phyloP scores from a whole-genome alignment of 2,329 filamentous ascomycete species.

The Alternaria arborescens region DNA sequence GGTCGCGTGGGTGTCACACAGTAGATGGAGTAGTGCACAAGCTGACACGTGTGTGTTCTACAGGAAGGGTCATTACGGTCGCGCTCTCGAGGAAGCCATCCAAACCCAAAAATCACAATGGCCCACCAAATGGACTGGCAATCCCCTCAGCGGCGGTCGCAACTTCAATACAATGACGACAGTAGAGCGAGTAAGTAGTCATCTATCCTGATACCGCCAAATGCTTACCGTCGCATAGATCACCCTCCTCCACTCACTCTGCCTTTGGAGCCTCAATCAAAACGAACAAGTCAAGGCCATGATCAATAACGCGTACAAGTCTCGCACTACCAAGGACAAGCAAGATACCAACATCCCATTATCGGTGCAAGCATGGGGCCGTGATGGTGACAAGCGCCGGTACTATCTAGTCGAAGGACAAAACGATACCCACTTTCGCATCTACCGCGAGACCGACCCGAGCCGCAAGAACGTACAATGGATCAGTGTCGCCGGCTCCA shows the following conservation, averaged over 20 bases:
- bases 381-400: constrained; percentile 86
- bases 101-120: constrained; percentile 86
- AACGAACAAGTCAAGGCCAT: constrained; percentile 83
- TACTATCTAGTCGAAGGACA: constrained; percentile 95
- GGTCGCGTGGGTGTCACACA: constrained; percentile 31
- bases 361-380: constrained; percentile 89
- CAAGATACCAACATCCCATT: constrained; percentile 83
- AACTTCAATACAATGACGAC: constrained; percentile 85
- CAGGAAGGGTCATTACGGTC: constrained; percentile 90
- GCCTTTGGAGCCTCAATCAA: constrained; percentile 87
- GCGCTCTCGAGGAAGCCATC: constrained; percentile 93
- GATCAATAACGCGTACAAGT: constrained; percentile 74
- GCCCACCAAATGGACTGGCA: constrained; percentile 85
- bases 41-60: constrained; percentile 45
- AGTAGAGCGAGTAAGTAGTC: constrained; percentile 75
- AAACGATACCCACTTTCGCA: constrained; percentile 91
- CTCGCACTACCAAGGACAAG: constrained; percentile 83
- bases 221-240: constrained; percentile 65
- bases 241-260: constrained; percentile 79
- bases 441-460: constrained; percentile 93
- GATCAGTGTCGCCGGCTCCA: constrained; percentile 91
- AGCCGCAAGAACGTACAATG: constrained; percentile 79
- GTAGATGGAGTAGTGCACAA: background rate
- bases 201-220: background rate
- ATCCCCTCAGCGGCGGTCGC: constrained; percentile 79